These are phyloP conservation scores for Stemphylium lycopersici DNA, from an alignment of 2,329 filamentous ascomycete genomes.

Conservation along the genomic window DNA sequence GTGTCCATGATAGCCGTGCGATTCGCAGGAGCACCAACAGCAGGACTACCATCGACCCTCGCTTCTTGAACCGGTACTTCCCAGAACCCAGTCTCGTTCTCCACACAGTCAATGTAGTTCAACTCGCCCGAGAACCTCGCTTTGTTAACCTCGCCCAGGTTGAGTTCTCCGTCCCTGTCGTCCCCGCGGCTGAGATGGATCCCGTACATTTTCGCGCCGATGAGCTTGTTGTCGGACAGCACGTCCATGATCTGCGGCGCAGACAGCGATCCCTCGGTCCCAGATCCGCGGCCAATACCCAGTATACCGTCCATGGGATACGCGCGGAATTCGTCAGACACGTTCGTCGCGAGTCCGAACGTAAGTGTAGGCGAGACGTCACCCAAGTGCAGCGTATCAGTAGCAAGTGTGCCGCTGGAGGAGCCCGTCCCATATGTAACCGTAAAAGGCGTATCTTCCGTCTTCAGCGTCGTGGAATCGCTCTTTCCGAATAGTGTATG, in stretches of 20 bases:
- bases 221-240: slow-evolving; percentile 61
- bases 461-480: slow-evolving; percentile 68
- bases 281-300: slow-evolving; percentile 70
- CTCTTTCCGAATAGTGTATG: slow-evolving; percentile 73
- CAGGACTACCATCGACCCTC: slow-evolving; percentile 63
- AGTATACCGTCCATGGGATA: slow-evolving; percentile 91
- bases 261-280: slow-evolving; percentile 49
- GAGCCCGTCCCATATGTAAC: slow-evolving; percentile 80
- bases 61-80: slow-evolving; percentile 72
- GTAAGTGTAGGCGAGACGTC: slow-evolving; percentile 67
- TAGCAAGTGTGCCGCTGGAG: slow-evolving; percentile 69
- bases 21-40: slow-evolving; percentile 45
- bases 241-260: slow-evolving; percentile 71
- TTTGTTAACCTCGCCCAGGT: slow-evolving; percentile 73
- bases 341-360: slow-evolving; percentile 75
- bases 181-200: slow-evolving; percentile 71
- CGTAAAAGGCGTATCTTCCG: slow-evolving; percentile 56
- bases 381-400: slow-evolving; percentile 71
- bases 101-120: slow-evolving; percentile 65
- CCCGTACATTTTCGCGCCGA: slow-evolving; percentile 72
- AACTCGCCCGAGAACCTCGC: slow-evolving; percentile 72
- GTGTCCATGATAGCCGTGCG: slow-evolving; percentile 79
- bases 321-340: slow-evolving; percentile 73
- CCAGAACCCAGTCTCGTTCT: slow-evolving; percentile 67
- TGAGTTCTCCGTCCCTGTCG: slow-evolving; percentile 77